Percentiles rank a stretch among this genome's conserved stretches.
phyloP scores from a whole-genome alignment of 257 asterid genomes.

The Ilex aquifolium region DNA sequence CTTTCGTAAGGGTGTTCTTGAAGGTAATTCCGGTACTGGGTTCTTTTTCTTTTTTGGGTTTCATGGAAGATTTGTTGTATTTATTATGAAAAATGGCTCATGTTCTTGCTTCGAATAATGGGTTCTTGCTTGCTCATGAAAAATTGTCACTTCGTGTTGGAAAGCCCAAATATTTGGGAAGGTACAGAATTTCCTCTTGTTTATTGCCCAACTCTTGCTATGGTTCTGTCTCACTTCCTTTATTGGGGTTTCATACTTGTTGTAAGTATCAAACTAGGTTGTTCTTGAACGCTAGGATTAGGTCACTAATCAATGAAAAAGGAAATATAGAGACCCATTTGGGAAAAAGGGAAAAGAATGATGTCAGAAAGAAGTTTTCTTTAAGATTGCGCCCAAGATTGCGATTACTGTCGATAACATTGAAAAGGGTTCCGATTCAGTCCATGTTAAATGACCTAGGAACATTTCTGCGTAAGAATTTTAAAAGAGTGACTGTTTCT shows the following conservation, averaged over 20 bases:
- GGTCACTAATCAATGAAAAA: conserved; percentile 35
- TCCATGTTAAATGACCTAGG: conserved; percentile 45
- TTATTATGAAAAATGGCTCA: conserved; percentile 51
- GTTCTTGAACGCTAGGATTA: conserved; percentile 37
- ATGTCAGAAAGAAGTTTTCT: conserved; percentile 37
- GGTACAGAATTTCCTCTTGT: conserved; percentile 22
- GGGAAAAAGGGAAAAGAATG: conserved; percentile 33
- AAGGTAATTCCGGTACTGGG: conserved; percentile 16
- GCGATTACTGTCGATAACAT: conserved; percentile 42
- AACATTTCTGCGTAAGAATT: conserved; percentile 57
- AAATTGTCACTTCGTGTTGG: conserved; percentile 33
- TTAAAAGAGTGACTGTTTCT: conserved; percentile 50
- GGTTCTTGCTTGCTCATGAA: conserved; percentile 35
- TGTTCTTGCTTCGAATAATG: conserved; percentile 48
- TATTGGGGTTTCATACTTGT: conserved; percentile 23
- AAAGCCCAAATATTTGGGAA: conserved; percentile 23
- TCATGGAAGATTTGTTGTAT: conserved; percentile 26
- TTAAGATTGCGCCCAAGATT: conserved; percentile 67
- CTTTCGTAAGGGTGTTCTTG: conserved; percentile 6
- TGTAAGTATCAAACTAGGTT: conserved; percentile 33
- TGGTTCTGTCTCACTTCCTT: conserved; percentile 33
- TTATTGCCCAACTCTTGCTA: conserved; percentile 28
- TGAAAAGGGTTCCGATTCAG: conserved; percentile 46
- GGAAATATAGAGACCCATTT: conserved; percentile 32
- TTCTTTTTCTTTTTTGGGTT: conserved; percentile 14